Conservation (phyloP, 805 yeast genomes). For the Barnettozyma wickerhamii region DNA sequence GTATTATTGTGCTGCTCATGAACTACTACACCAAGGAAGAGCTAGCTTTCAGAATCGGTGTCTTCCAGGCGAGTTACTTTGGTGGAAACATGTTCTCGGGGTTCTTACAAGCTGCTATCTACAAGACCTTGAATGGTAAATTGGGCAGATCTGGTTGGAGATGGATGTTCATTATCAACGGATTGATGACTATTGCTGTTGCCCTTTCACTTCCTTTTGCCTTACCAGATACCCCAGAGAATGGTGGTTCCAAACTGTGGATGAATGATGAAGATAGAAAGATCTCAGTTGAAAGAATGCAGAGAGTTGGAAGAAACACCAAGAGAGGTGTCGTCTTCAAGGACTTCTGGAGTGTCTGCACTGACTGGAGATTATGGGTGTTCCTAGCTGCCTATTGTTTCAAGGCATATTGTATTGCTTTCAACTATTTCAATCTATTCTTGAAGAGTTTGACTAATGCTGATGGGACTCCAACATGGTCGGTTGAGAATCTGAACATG, state of each 20-base stretch:
- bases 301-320: constrained; percentile 12
- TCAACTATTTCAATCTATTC: constrained; percentile 47
- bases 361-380: constrained; percentile 10
- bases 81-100: constrained; percentile 26
- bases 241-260: constrained; percentile 26
- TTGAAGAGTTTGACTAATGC: constrained; percentile 22
- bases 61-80: constrained; percentile 12
- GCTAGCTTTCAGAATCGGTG: constrained; percentile 29
- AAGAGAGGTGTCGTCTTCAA: constrained; percentile 6
- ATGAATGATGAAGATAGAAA: constrained; percentile 30
- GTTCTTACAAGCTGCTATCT: constrained; percentile 36
- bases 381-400: constrained; percentile 11
- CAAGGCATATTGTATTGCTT: constrained; percentile 7
- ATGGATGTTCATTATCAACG: constrained; percentile 17
- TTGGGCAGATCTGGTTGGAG: constrained; percentile 11
- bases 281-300: constrained; percentile 23
- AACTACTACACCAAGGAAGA: constrained; percentile 34
- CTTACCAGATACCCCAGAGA: constrained; percentile 35
- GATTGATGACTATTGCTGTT: constrained; percentile 14
- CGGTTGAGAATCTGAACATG: constrained; percentile 4
- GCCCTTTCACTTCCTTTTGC: constrained; percentile 32
- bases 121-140: constrained; percentile 9
- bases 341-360: not conserved
- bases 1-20: constrained; percentile 32
- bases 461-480: constrained; percentile 32